phyloP scores from a whole-genome alignment of 352 stramenopile species.

The Pythium dissotocum region DNA sequence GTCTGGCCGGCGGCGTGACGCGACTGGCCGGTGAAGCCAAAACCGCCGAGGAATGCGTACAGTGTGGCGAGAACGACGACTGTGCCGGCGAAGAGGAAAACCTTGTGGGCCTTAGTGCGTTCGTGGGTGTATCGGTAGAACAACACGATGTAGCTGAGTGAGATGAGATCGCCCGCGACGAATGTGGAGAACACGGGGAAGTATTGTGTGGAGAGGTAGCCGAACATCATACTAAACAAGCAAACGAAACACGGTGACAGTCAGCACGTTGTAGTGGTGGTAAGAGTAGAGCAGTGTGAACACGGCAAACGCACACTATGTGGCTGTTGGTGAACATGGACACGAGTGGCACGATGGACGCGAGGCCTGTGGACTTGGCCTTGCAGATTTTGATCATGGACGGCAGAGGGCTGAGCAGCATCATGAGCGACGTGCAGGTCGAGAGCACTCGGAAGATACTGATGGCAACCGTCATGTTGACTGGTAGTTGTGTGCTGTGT shows the following conservation, averaged over 20 bases:
- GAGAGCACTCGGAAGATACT: constrained; percentile 38
- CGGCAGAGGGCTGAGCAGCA: constrained; percentile 49
- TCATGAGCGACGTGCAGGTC: constrained; percentile 34
- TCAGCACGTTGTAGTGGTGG: not conserved
- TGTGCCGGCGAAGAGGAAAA: constrained; percentile 25
- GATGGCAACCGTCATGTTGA: constrained; percentile 37
- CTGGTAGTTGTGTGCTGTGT: not conserved
- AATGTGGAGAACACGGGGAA: constrained; percentile 54
- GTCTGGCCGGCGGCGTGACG: constrained; percentile 31
- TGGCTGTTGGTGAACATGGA: constrained; percentile 44
- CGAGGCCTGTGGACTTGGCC: constrained; percentile 37
- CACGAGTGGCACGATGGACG: constrained; percentile 53
- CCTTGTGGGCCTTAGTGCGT: constrained; percentile 39
- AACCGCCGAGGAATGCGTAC: constrained; percentile 44
- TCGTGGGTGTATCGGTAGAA: constrained; percentile 54
- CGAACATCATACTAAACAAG: constrained; percentile 35
- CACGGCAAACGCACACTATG: constrained; percentile 23
- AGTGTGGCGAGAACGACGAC: constrained; percentile 31
- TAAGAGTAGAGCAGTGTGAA: not conserved
- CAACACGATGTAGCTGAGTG: constrained; percentile 43
- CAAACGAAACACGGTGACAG: constrained; percentile 15
- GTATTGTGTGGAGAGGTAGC: constrained; percentile 43
- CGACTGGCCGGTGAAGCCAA: constrained; percentile 35
- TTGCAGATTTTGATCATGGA: constrained; percentile 34
- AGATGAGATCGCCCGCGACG: constrained; percentile 38